A percentile compares a stretch with the other conserved stretches of the same genome.
phyloP scores from a whole-genome alignment of 2,329 filamentous ascomycete genomes.

The Nothopassalora personata region DNA sequence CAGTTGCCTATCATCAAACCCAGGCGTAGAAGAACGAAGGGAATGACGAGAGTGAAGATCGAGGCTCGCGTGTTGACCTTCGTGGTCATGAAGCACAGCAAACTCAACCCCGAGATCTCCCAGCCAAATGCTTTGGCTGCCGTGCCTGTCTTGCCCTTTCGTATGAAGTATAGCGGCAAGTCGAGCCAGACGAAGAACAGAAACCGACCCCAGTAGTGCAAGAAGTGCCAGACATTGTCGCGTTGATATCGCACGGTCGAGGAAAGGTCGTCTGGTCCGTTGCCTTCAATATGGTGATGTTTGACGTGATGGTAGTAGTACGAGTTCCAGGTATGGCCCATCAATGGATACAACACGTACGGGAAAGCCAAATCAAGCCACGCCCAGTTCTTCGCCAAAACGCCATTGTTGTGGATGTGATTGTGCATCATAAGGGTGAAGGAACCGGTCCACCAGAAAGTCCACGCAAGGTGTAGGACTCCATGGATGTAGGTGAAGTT shows the following conservation, averaged over 20 bases:
- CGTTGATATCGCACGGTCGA: slow-evolving; percentile 73
- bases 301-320: slow-evolving; percentile 85
- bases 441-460: slow-evolving; percentile 62
- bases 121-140: slow-evolving; percentile 55
- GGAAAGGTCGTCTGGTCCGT: slow-evolving; percentile 69
- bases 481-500: slow-evolving; percentile 65
- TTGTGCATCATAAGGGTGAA: slow-evolving; percentile 82
- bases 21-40: slow-evolving; percentile 60
- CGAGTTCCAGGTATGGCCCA: slow-evolving; percentile 80
- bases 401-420: slow-evolving; percentile 71
- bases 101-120: slow-evolving; percentile 55
- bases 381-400: slow-evolving; percentile 53
- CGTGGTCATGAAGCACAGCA: slow-evolving; percentile 49
- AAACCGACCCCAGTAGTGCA: slow-evolving; percentile 69
- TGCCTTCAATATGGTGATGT: slow-evolving; percentile 77
- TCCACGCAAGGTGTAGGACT: slow-evolving; percentile 59
- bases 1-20: slow-evolving; percentile 79
- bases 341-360: slow-evolving; percentile 67
- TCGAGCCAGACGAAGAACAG: slow-evolving; percentile 70
- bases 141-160: slow-evolving; percentile 53
- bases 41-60: slow-evolving; percentile 61
- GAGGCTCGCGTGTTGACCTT: slow-evolving; percentile 52
- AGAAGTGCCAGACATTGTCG: slow-evolving; percentile 60
- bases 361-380: slow-evolving; percentile 63
- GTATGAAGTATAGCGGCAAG: slow-evolving; percentile 66